A percentile compares a stretch with the other conserved stretches of the same genome.
Evolutionary conservation across 768 basidiomycete species (phyloP).

Genomic region (Lentinula sp.): DNA sequence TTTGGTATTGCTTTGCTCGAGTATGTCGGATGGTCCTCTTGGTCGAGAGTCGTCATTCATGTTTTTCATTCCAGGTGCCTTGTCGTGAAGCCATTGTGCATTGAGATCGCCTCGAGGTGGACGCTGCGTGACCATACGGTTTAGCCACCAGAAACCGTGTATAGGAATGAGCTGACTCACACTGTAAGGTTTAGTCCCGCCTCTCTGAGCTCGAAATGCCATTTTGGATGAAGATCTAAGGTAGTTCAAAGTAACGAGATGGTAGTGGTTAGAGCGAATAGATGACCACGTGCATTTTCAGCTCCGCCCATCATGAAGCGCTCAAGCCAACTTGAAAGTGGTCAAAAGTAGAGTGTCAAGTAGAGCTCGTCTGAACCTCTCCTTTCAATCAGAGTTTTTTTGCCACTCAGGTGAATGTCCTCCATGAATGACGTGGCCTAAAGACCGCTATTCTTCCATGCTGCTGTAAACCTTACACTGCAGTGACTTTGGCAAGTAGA

Average conservation of each 20-base stretch:
- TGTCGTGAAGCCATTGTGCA: slow-evolving; percentile 75
- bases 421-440: too few species aligned
- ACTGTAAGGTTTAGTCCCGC: slow-evolving; percentile 34
- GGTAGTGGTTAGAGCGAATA: neutral
- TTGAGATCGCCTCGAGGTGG: slow-evolving; percentile 48
- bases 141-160: neutral
- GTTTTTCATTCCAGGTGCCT: slow-evolving; percentile 40
- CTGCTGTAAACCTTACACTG: too few species aligned
- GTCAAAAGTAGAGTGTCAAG: too few species aligned
- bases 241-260: neutral
- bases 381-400: too few species aligned
- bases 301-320: neutral
- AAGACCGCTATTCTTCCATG: too few species aligned
- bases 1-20: slow-evolving; percentile 36
- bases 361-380: too few species aligned
- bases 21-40: slow-evolving; percentile 16
- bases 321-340: neutral
- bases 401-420: too few species aligned
- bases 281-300: neutral
- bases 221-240: neutral
- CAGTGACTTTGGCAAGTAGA: too few species aligned
- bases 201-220: slow-evolving; percentile 18
- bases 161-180: slow-evolving; percentile 18
- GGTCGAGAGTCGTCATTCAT: slow-evolving; percentile 17
- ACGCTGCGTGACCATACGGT: slow-evolving; percentile 33